A percentile compares a stretch with the other conserved stretches of the same genome.
These are phyloP conservation scores for Tuber magnatum DNA, from an alignment of 495 filamentous ascomycete genomes.

Conservation along the genomic window DNA sequence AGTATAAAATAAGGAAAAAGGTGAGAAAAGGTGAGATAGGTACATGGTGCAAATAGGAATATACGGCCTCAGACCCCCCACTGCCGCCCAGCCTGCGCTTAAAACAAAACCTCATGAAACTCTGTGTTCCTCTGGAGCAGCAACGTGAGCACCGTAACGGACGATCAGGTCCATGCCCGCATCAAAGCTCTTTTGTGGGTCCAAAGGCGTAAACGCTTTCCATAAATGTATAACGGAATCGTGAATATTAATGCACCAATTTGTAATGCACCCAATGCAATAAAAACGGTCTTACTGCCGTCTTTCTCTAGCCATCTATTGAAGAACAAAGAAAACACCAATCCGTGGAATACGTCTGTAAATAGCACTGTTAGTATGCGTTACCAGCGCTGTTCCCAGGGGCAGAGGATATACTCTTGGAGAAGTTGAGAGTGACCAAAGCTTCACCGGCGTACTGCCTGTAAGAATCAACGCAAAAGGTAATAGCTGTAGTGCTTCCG, in stretches of 20 bases:
- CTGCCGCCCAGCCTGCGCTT: background rate
- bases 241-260: slow-evolving; percentile 64
- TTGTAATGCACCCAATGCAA: slow-evolving; percentile 82
- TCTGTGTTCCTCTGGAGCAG: background rate
- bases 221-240: slow-evolving; percentile 93
- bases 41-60: background rate
- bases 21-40: background rate
- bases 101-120: background rate
- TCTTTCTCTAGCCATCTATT: slow-evolving; percentile 71
- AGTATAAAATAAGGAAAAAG: background rate
- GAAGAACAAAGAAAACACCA: slow-evolving; percentile 87
- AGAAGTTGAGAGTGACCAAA: slow-evolving; percentile 88
- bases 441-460: slow-evolving; percentile 92
- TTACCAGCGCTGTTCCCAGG: background rate
- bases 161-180: slow-evolving; percentile 56
- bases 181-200: slow-evolving; percentile 80
- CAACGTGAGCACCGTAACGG: background rate
- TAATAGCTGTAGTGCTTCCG: slow-evolving; percentile 88
- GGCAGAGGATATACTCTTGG: slow-evolving; percentile 58
- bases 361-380: slow-evolving; percentile 16
- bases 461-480: slow-evolving; percentile 90
- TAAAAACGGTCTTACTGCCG: slow-evolving; percentile 69
- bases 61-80: background rate
- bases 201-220: slow-evolving; percentile 95
- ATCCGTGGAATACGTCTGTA: slow-evolving; percentile 72